Evolutionary conservation across 495 filamentous ascomycete genomes (phyloP).

Genomic region (Physcia stellaris): DNA sequence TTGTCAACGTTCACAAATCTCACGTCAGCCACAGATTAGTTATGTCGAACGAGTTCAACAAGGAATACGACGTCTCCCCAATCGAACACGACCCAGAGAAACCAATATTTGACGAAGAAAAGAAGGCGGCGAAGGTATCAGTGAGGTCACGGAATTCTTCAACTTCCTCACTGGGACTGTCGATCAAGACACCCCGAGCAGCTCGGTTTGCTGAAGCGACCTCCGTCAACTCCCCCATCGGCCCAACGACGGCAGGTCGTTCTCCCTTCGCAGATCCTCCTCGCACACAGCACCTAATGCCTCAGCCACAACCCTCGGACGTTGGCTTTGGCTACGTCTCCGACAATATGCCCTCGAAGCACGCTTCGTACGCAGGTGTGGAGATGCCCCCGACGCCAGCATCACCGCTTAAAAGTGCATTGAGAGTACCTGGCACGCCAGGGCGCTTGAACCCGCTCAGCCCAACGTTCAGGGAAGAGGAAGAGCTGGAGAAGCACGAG

Average conservation of each 20-base stretch:
- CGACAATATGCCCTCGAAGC: constrained; percentile 37
- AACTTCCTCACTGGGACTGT: constrained; percentile 37
- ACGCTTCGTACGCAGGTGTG: constrained; percentile 28
- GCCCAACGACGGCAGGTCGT: constrained; percentile 29
- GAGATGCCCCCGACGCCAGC: constrained; percentile 45
- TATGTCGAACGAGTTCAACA: constrained; percentile 13
- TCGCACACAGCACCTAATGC: constrained; percentile 38
- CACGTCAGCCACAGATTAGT: constrained; percentile 11
- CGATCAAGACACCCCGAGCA: constrained; percentile 65
- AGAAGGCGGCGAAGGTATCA: constrained; percentile 6
- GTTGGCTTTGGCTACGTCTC: constrained; percentile 85
- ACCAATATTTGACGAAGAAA: constrained; percentile 7
- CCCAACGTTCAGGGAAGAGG: constrained; percentile 79
- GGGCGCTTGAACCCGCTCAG: constrained; percentile 59
- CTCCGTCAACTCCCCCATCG: constrained; percentile 72
- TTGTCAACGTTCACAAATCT: constrained; percentile 1
- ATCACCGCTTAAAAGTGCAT: constrained; percentile 70
- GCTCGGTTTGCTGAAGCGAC: constrained; percentile 88
- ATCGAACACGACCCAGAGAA: constrained; percentile 6
- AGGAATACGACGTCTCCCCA: constrained; percentile 5
- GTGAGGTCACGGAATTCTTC: constrained; percentile 23
- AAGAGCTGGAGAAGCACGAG: constrained; percentile 69
- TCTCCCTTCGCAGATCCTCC: constrained; percentile 61
- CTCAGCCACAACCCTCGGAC: constrained; percentile 60
- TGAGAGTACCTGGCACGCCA: constrained; percentile 73